phyloP scores from a whole-genome alignment of 305 asterid genomes.

The Ilex paraguariensis region DNA sequence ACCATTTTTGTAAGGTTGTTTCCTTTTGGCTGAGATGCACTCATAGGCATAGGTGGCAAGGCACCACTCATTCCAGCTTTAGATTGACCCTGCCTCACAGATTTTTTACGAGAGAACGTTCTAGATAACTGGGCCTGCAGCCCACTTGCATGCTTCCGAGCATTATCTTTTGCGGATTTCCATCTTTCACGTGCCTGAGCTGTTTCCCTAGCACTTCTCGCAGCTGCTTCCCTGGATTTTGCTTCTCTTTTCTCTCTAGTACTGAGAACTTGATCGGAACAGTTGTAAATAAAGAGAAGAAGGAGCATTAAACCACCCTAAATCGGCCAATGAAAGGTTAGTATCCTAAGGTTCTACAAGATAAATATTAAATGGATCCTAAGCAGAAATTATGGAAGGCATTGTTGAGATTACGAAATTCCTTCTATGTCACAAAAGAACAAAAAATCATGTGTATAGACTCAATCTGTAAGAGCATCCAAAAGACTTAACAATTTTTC shows the following conservation, averaged over 20 bases:
- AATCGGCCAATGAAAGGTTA: slow-evolving; percentile 11
- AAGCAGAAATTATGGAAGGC: not conserved
- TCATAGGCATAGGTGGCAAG: slow-evolving; percentile 43
- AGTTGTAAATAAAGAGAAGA: slow-evolving; percentile 72
- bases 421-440: too few relatives aligned
- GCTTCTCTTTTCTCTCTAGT: slow-evolving; percentile 62
- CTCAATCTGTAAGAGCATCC: too few relatives aligned
- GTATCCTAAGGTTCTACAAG: not conserved
- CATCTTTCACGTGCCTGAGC: slow-evolving; percentile 65
- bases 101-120: slow-evolving; percentile 70
- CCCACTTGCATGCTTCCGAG: slow-evolving; percentile 48
- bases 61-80: slow-evolving; percentile 52
- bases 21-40: not conserved
- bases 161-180: slow-evolving; percentile 73
- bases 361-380: not conserved
- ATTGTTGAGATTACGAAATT: too few relatives aligned
- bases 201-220: slow-evolving; percentile 67
- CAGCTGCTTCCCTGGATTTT: slow-evolving; percentile 75
- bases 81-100: slow-evolving; percentile 33
- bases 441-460: too few relatives aligned
- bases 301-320: slow-evolving; percentile 68
- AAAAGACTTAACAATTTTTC: too few relatives aligned
- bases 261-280: slow-evolving; percentile 73
- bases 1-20: slow-evolving; percentile 64
- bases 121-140: slow-evolving; percentile 52